Percentiles rank a stretch among this genome's conserved stretches.
Evolutionary conservation across 2,329 filamentous ascomycete genomes (phyloP).

Genomic region (Torrubiella hemipterigena): DNA sequence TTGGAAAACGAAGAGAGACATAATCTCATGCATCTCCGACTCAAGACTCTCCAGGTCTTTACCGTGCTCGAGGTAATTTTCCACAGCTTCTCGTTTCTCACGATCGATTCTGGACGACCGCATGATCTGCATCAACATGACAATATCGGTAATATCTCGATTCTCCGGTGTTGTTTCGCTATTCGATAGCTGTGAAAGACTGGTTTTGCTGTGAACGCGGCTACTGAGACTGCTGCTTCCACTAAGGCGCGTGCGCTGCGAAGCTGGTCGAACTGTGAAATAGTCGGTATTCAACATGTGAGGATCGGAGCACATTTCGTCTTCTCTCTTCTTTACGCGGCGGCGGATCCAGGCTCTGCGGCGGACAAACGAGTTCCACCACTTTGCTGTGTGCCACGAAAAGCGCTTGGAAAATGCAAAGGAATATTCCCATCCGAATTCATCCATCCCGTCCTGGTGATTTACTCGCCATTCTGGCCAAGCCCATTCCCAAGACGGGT

Average conservation of each 20-base stretch:
- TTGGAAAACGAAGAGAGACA: conserved; percentile 82
- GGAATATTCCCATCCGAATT: conserved; percentile 93
- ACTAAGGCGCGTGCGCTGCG: conserved; percentile 20
- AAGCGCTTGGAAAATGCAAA: conserved; percentile 68
- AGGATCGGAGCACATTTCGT: conserved; percentile 36
- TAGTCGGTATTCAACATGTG: conserved; percentile 67
- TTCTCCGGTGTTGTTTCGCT: conserved; percentile 44
- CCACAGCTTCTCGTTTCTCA: conserved; percentile 77
- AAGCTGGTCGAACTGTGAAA: conserved; percentile 59
- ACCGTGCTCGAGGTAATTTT: conserved; percentile 68
- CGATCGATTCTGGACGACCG: conserved; percentile 68
- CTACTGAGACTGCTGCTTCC: conserved; percentile 21
- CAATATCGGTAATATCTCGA: conserved; percentile 47
- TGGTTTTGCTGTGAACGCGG: conserved; percentile 20
- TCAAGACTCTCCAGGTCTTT: conserved; percentile 67
- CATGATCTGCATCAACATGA: conserved; percentile 56
- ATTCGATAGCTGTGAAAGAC: conserved; percentile 21
- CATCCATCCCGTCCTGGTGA: conserved; percentile 65
- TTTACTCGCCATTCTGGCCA: conserved; percentile 55
- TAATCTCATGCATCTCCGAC: conserved; percentile 70
- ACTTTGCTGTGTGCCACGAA: conserved; percentile 80
- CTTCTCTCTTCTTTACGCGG: conserved; percentile 48
- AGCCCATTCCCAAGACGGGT: conserved; percentile 89
- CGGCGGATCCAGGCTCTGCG: conserved; percentile 79
- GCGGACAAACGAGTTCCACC: conserved; percentile 94